phyloP scores from a whole-genome alignment of 768 basidiomycete genomes.

The Termitomyces sp. region DNA sequence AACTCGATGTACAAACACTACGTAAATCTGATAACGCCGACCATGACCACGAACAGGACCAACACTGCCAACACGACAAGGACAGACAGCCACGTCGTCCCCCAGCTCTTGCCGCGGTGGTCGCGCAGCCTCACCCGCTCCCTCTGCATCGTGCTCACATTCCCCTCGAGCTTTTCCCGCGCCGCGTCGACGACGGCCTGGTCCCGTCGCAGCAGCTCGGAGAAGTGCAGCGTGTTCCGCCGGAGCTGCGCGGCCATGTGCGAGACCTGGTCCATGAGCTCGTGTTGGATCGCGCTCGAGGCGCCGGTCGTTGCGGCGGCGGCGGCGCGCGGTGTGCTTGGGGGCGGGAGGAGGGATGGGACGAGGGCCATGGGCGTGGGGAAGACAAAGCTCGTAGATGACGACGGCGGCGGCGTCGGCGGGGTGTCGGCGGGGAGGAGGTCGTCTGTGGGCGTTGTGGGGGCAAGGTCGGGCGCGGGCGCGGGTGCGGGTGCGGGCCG shows the following conservation, averaged over 20 bases:
- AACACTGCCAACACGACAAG: constrained; percentile 43
- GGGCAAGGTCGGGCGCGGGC: constrained; percentile 18
- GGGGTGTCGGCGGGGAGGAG: constrained; percentile 31
- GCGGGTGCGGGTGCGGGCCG: constrained; percentile 25
- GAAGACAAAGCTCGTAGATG: background rate
- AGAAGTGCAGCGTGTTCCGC: constrained; percentile 77
- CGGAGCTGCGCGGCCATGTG: constrained; percentile 88
- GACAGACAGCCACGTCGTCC: constrained; percentile 65
- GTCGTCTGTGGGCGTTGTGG: background rate
- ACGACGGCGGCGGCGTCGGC: too few relatives aligned
- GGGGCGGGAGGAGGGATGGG: constrained; percentile 21
- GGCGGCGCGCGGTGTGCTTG: constrained; percentile 3
- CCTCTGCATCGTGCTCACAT: constrained; percentile 62
- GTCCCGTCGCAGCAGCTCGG: constrained; percentile 67
- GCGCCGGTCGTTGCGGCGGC: constrained; percentile 20
- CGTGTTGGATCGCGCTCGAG: constrained; percentile 63
- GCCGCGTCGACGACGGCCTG: constrained; percentile 63
- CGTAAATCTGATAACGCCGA: constrained; percentile 61
- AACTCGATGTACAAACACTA: too few relatives aligned
- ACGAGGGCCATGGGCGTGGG: constrained; percentile 15
- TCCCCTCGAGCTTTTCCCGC: constrained; percentile 68
- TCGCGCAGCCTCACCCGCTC: constrained; percentile 57
- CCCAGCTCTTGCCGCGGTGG: constrained; percentile 56
- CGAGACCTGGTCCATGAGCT: constrained; percentile 69
- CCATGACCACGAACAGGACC: constrained; percentile 65